A percentile compares a stretch with the other conserved stretches of the same genome.
These are phyloP conservation scores for Debaryomyces tyrocola DNA, from an alignment of 805 yeast species.

Conservation along the genomic window DNA sequence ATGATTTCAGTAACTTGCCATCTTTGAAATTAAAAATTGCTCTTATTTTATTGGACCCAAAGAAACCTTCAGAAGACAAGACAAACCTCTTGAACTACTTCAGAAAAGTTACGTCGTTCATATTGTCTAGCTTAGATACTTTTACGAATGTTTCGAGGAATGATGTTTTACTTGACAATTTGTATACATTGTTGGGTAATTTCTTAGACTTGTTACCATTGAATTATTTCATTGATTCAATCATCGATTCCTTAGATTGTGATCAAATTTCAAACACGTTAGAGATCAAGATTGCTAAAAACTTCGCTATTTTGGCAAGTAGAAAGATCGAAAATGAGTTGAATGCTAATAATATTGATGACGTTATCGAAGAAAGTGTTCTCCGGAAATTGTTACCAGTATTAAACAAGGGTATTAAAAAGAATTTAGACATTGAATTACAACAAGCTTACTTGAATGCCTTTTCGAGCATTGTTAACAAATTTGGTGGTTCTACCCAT, in stretches of 20 bases:
- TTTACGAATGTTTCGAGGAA: slow-evolving; percentile 18
- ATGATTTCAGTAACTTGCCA: slow-evolving; percentile 14
- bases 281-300: slow-evolving; percentile 56
- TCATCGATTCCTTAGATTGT: slow-evolving; percentile 40
- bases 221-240: slow-evolving; percentile 64
- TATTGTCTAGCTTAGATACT: slow-evolving; percentile 38
- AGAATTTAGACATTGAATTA: slow-evolving; percentile 45
- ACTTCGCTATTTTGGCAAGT: slow-evolving; percentile 61
- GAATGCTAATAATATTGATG: slow-evolving; percentile 39
- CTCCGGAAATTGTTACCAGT: slow-evolving; percentile 52
- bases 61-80: slow-evolving; percentile 27
- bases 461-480: slow-evolving; percentile 58
- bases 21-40: slow-evolving; percentile 54
- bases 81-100: slow-evolving; percentile 31
- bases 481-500: slow-evolving; percentile 47
- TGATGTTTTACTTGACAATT: slow-evolving; percentile 13
- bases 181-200: slow-evolving; percentile 60
- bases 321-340: slow-evolving; percentile 71
- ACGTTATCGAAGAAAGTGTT: slow-evolving; percentile 49
- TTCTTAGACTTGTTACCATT: slow-evolving; percentile 74
- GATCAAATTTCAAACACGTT: slow-evolving; percentile 29
- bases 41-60: slow-evolving; percentile 46
- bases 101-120: slow-evolving; percentile 32
- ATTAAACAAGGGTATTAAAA: slow-evolving; percentile 40
- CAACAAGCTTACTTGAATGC: slow-evolving; percentile 72